Percentiles rank a stretch among this genome's conserved stretches.
phyloP scores from a whole-genome alignment of 2,329 filamentous ascomycete species.

The Pseudogymnoascus sp. region DNA sequence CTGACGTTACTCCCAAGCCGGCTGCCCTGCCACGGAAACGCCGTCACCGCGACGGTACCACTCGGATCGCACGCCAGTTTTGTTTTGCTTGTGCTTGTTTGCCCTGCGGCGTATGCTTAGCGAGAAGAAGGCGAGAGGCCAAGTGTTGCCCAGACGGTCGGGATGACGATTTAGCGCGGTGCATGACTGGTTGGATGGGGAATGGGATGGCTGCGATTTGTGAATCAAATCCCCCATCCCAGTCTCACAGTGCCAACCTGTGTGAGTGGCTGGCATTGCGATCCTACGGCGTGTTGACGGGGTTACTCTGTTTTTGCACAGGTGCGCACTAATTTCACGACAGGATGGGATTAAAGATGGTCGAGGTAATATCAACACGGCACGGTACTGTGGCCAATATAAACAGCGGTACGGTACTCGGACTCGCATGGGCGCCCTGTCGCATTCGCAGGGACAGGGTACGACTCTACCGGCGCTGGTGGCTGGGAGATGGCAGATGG shows the following conservation, averaged over 20 bases:
- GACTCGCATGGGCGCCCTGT: background rate
- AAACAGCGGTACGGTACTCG: background rate
- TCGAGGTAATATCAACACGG: too few relatives aligned
- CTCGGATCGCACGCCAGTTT: background rate
- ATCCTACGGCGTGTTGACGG: background rate
- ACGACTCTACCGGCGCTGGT: too few relatives aligned
- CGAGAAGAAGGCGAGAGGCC: background rate
- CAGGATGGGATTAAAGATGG: background rate
- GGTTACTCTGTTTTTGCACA: background rate
- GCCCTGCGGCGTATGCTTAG: background rate
- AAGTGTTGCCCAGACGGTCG: background rate
- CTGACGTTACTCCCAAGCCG: too few relatives aligned
- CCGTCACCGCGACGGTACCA: too few relatives aligned
- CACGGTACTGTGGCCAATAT: background rate
- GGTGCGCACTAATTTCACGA: background rate
- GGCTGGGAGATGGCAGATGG: too few relatives aligned
- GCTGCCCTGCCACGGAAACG: too few relatives aligned
- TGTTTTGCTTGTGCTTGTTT: background rate
- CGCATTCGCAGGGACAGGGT: background rate
- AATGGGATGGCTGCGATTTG: background rate
- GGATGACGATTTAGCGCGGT: constrained; percentile 3
- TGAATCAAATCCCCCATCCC: background rate
- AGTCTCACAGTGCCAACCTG: background rate
- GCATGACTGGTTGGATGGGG: background rate
- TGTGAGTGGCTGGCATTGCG: background rate